These are phyloP conservation scores for Euphorbia peplus DNA, from an alignment of 345 rosid genomes.

Conservation along the genomic window DNA sequence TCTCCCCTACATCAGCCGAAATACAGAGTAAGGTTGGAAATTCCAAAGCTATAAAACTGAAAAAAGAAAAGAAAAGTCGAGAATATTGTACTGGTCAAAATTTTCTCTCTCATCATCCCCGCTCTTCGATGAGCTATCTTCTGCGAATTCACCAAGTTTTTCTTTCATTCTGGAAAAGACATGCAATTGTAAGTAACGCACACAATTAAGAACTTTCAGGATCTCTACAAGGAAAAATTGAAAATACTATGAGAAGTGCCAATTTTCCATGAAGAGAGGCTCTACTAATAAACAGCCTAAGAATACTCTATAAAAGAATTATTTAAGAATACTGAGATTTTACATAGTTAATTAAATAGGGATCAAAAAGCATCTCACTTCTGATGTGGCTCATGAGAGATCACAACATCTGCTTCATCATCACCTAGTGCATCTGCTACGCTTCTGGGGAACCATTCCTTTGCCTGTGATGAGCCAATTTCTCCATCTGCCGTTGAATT, in stretches of 20 bases:
- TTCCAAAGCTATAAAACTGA: constrained; percentile 2
- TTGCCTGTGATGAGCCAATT: constrained; percentile 33
- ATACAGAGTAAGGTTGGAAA: constrained; percentile 2
- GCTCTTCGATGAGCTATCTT: constrained; percentile 14
- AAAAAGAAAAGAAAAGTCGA: neutral
- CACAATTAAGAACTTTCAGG: neutral
- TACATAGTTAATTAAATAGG: neutral
- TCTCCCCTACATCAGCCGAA: constrained; percentile 42
- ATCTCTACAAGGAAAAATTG: constrained; percentile 5
- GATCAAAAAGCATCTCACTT: constrained; percentile 30
- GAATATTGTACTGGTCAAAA: constrained; percentile 22
- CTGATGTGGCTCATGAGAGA: constrained; percentile 52
- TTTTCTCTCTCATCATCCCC: constrained; percentile 18
- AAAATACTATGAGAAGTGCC: neutral
- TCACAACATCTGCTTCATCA: constrained; percentile 91
- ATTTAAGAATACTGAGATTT: neutral
- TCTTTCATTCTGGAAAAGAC: constrained; percentile 22
- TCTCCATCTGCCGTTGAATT: constrained; percentile 44
- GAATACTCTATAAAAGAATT: neutral
- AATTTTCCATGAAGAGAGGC: neutral
- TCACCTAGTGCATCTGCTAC: constrained; percentile 97
- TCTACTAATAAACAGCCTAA: neutral
- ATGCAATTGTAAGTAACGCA: neutral
- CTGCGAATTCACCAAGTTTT: constrained; percentile 19
- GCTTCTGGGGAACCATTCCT: constrained; percentile 63